Percentiles rank a stretch among this genome's conserved stretches.
phyloP scores from a whole-genome alignment of 2,329 filamentous ascomycete species.

The Claviceps spartinae region DNA sequence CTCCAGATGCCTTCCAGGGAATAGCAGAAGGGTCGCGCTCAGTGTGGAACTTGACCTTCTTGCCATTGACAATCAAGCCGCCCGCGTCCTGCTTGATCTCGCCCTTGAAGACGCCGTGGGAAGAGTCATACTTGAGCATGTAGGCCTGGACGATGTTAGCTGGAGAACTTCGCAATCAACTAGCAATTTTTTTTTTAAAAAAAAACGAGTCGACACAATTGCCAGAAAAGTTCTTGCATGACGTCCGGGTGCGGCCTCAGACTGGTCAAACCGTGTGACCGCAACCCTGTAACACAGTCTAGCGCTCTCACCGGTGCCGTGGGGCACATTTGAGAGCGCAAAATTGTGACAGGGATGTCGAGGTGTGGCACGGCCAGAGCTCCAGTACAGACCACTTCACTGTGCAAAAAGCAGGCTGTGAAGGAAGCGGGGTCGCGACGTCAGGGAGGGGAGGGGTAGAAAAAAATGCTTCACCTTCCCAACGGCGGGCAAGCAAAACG shows the following conservation, averaged over 20 bases:
- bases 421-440: constrained; percentile 7
- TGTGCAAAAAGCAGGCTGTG: not conserved
- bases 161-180: not conserved
- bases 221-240: not conserved
- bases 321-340: not conserved
- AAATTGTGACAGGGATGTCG: not conserved
- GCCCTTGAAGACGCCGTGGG: constrained; percentile 94
- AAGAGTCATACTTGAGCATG: constrained; percentile 99
- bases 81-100: constrained; percentile 58
- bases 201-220: not conserved
- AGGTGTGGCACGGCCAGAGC: not conserved
- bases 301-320: not conserved
- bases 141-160: constrained; percentile 52
- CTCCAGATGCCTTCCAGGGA: constrained; percentile 77
- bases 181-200: not conserved
- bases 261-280: not conserved
- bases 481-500: not conserved
- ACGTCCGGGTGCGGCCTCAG: not conserved
- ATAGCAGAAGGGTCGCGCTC: constrained; percentile 84
- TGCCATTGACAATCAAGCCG: constrained; percentile 81
- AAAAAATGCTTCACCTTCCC: not conserved
- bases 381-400: not conserved
- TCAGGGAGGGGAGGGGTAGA: constrained; percentile 7
- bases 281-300: not conserved
- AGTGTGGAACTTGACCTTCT: constrained; percentile 86